Evolutionary conservation across 2,329 filamentous ascomycete genomes (phyloP).

Genomic region (Aspergillus fijiensis): DNA sequence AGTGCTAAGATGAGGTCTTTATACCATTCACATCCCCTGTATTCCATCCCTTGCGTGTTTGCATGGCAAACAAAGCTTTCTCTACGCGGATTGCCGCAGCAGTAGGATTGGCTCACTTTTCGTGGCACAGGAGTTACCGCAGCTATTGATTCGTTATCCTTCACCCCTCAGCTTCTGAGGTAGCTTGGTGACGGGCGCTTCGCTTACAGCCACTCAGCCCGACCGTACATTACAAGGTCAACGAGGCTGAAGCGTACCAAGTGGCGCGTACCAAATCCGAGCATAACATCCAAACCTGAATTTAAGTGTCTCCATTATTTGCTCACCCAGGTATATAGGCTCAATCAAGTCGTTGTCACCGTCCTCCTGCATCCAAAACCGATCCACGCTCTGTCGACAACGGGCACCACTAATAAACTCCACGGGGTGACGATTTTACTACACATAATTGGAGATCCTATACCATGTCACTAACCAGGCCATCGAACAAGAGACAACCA

Average conservation of each 20-base stretch:
- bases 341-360: too few relatives aligned
- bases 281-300: background rate
- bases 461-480: background rate
- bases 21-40: too few relatives aligned
- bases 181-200: background rate
- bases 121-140: background rate
- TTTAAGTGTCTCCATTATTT: too few relatives aligned
- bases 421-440: background rate
- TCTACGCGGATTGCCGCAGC: too few relatives aligned
- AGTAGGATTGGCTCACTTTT: background rate
- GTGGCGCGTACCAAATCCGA: background rate
- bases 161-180: background rate
- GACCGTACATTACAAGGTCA: background rate
- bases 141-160: background rate
- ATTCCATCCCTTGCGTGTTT: too few relatives aligned
- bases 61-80: too few relatives aligned
- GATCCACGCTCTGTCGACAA: background rate
- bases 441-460: background rate
- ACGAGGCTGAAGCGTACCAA: background rate
- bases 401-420: background rate
- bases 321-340: too few relatives aligned
- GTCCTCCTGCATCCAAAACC: too few relatives aligned
- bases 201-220: background rate
- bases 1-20: too few relatives aligned
- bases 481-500: constrained; percentile 5